Evolutionary conservation across 1,284 basidiomycete species (phyloP).

Genomic region (Ganoderma lingzhi): DNA sequence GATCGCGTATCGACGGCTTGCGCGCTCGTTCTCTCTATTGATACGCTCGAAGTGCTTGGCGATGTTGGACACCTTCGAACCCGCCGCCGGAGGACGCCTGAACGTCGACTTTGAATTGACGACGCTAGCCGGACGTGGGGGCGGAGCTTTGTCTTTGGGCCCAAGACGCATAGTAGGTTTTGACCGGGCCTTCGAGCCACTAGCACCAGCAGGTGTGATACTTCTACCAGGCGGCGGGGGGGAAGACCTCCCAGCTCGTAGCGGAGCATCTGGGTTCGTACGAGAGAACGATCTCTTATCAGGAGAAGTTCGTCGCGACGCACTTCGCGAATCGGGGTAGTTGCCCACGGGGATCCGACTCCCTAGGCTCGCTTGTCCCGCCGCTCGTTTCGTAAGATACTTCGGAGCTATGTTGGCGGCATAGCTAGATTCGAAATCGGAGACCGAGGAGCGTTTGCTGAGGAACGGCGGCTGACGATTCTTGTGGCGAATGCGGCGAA

Average conservation of each 20-base stretch:
- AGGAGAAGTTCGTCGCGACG: conserved; percentile 74
- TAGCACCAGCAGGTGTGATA: conserved; percentile 28
- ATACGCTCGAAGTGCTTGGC: conserved; percentile 82
- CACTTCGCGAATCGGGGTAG: conserved; percentile 61
- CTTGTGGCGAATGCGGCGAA: conserved; percentile 48
- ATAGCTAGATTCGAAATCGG: conserved; percentile 90
- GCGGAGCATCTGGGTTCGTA: conserved; percentile 43
- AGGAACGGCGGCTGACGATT: conserved; percentile 52
- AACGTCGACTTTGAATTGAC: conserved; percentile 56
- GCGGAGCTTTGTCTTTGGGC: conserved; percentile 57
- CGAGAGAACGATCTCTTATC: conserved; percentile 62
- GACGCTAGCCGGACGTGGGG: conserved; percentile 52
- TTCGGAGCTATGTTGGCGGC: conserved; percentile 86
- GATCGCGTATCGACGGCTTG: conserved; percentile 75
- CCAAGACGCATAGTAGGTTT: conserved; percentile 50
- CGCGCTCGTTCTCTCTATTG: conserved; percentile 70
- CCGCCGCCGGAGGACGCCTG: conserved; percentile 57
- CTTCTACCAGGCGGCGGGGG: conserved; percentile 18
- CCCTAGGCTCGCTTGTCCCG: conserved; percentile 40
- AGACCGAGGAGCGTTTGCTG: conserved; percentile 67
- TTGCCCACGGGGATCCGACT: conserved; percentile 60
- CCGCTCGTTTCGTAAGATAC: conserved; percentile 61
- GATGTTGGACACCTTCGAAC: conserved; percentile 77
- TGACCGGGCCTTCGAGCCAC: conserved; percentile 44
- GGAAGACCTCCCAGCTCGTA: conserved; percentile 30